Conservation (phyloP, 495 filamentous ascomycete genomes). For the Podospora conica region DNA sequence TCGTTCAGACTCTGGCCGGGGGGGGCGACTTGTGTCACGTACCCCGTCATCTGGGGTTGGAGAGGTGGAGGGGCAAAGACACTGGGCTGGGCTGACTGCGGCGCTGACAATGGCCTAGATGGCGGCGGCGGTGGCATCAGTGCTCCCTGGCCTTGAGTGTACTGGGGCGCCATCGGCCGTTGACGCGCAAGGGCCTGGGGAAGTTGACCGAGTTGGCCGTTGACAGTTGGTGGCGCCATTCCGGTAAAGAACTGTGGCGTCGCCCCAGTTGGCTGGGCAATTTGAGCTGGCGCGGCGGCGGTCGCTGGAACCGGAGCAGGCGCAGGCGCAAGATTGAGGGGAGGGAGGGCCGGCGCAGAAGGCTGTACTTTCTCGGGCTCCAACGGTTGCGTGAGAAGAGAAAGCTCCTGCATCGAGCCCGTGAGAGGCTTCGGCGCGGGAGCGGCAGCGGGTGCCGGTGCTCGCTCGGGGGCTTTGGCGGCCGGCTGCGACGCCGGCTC, state of each 20-base stretch:
- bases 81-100: conserved; percentile 72
- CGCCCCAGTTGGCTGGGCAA: conserved; percentile 47
- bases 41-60: conserved; percentile 82
- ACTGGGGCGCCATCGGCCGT: conserved; percentile 66
- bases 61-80: conserved; percentile 67
- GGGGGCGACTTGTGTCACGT: conserved; percentile 54
- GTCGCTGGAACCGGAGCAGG: conserved; percentile 35
- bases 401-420: conserved; percentile 72
- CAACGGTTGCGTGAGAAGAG: conserved; percentile 66
- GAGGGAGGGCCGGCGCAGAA: conserved; percentile 34
- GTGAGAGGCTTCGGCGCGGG: conserved; percentile 42
- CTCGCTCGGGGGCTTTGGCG: conserved; percentile 37
- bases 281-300: conserved; percentile 41
- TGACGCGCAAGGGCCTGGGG: conserved; percentile 49
- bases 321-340: conserved; percentile 30
- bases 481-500: conserved; percentile 30
- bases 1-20: conserved; percentile 73
- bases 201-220: conserved; percentile 34
- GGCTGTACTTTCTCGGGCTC: conserved; percentile 63
- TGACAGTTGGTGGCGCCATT: conserved; percentile 31
- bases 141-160: conserved; percentile 51
- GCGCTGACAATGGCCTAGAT: conserved; percentile 77
- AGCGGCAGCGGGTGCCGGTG: conserved; percentile 21
- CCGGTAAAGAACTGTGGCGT: conserved; percentile 46
- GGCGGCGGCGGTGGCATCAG: conserved; percentile 76